Conservation (phyloP, 2,329 filamentous ascomycete species). For the Scleromitrula shiraiana region DNA sequence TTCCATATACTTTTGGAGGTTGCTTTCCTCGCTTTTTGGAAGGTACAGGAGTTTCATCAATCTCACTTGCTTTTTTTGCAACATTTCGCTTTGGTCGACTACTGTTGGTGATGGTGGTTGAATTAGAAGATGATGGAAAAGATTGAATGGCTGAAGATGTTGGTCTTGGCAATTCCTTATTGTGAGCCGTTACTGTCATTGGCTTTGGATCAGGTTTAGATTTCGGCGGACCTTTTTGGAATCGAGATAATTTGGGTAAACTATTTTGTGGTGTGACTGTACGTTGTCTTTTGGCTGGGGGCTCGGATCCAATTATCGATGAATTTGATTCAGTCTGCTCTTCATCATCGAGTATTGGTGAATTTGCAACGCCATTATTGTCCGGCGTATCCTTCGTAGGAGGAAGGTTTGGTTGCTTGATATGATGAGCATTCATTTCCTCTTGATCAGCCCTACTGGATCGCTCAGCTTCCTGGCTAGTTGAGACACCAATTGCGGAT, state of each 20-base stretch:
- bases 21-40: constrained; percentile 1
- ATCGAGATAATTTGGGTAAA: background rate
- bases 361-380: background rate
- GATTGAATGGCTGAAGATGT: background rate
- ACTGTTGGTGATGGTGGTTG: background rate
- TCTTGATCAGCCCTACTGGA: no score
- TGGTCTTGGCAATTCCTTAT: background rate
- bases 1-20: background rate
- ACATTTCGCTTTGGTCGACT: background rate
- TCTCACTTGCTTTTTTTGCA: background rate
- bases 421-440: no score
- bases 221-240: no score
- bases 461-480: no score
- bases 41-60: background rate
- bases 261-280: background rate
- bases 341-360: background rate
- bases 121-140: background rate
- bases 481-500: background rate
- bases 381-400: background rate
- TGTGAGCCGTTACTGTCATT: background rate
- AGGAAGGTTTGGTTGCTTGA: background rate
- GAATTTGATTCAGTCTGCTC: background rate
- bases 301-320: background rate
- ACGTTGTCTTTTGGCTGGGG: background rate
- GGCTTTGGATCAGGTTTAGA: background rate